A percentile compares a stretch with the other conserved stretches of the same genome.
Evolutionary conservation across 108 stramenopile species (phyloP).

Genomic region (Cylindrotheca closterium): DNA sequence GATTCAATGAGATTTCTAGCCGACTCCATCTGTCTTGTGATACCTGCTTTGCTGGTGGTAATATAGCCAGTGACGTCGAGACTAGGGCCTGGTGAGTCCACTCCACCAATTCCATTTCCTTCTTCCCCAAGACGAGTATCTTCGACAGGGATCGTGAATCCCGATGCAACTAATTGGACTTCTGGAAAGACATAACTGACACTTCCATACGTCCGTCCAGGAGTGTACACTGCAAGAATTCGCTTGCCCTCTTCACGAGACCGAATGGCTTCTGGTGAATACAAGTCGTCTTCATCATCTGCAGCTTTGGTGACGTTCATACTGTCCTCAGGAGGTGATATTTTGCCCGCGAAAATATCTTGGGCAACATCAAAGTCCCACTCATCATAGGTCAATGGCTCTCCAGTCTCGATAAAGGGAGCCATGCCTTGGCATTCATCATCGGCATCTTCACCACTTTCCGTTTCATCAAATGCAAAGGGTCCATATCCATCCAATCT

Average conservation of each 20-base stretch:
- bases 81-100: constrained; percentile 53
- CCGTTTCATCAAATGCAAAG: constrained; percentile 51
- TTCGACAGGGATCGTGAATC: constrained; percentile 79
- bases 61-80: constrained; percentile 79
- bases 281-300: constrained; percentile 34
- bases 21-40: constrained; percentile 70
- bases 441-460: background rate
- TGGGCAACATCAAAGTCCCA: constrained; percentile 63
- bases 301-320: background rate
- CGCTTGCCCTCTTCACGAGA: constrained; percentile 59
- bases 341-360: constrained; percentile 33
- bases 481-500: constrained; percentile 85
- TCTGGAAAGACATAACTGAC: constrained; percentile 79
- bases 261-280: constrained; percentile 69
- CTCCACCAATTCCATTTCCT: too few relatives aligned
- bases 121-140: constrained; percentile 48
- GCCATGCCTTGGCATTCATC: constrained; percentile 2
- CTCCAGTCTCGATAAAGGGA: constrained; percentile 65
- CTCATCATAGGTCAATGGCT: constrained; percentile 55
- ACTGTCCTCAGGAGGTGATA: constrained; percentile 17
- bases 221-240: constrained; percentile 80
- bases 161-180: constrained; percentile 62
- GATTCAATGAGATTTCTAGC: constrained; percentile 51
- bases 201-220: constrained; percentile 81
- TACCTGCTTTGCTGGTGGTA: constrained; percentile 67